phyloP scores from a whole-genome alignment of 257 asterid species.

The Solanum arcanum region DNA sequence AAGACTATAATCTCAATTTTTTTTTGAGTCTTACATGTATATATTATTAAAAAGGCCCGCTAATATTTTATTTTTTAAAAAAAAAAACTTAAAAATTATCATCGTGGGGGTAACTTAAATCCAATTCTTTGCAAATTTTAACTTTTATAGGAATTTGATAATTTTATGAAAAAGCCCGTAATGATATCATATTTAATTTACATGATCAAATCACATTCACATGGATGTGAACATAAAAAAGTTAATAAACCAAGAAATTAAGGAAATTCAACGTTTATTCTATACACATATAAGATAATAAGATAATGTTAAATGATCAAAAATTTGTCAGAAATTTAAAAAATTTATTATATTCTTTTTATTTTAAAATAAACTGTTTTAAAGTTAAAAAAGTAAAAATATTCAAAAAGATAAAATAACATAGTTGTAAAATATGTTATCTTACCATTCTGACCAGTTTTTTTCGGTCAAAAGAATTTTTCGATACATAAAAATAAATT shows the following conservation, averaged over 20 bases:
- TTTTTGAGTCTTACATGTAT: neutral
- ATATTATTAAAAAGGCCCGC: neutral
- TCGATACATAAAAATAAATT: too few relatives aligned
- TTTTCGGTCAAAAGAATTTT: too few relatives aligned
- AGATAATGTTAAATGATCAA: too few relatives aligned
- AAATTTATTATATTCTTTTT: too few relatives aligned
- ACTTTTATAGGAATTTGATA: neutral
- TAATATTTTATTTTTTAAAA: neutral
- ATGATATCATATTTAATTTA: neutral
- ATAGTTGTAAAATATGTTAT: too few relatives aligned
- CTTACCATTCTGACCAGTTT: too few relatives aligned
- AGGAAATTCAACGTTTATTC: neutral
- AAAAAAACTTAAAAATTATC: neutral
- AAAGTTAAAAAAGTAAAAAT: too few relatives aligned
- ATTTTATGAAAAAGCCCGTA: neutral
- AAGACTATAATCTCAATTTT: neutral
- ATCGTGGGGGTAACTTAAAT: neutral
- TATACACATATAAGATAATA: neutral
- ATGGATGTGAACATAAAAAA: neutral
- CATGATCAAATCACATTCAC: neutral
- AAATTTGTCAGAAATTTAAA: too few relatives aligned
- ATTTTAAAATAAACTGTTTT: too few relatives aligned
- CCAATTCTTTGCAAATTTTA: neutral
- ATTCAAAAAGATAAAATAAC: too few relatives aligned
- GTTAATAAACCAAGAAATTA: neutral